These are phyloP conservation scores for Cercospora berteroae DNA, from an alignment of 2,329 filamentous ascomycete species.

Conservation along the genomic window DNA sequence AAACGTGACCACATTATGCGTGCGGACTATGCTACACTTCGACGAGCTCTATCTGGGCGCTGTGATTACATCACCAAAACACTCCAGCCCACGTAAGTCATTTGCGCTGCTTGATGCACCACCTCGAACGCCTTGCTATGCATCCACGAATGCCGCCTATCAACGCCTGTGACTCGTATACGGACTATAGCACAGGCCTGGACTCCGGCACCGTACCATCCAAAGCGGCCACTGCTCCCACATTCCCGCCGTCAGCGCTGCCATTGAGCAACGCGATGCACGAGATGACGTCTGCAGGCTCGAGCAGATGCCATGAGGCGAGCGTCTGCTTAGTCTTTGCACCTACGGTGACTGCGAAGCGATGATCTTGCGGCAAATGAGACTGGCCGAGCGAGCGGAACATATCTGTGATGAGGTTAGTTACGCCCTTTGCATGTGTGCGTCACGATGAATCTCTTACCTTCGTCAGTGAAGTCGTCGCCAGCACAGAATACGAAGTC, in stretches of 20 bases:
- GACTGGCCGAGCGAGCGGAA: slow-evolving; percentile 73
- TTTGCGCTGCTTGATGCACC: background rate
- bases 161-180: background rate
- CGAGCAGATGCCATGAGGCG: slow-evolving; percentile 84
- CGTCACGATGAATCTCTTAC: slow-evolving; percentile 48
- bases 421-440: slow-evolving; percentile 22
- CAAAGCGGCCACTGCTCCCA: slow-evolving; percentile 33
- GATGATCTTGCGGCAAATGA: slow-evolving; percentile 60
- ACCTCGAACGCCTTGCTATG: slow-evolving; percentile 2
- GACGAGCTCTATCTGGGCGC: background rate
- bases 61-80: background rate
- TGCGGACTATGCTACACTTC: background rate
- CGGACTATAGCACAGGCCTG: slow-evolving; percentile 2
- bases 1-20: background rate
- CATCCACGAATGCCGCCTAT: background rate
- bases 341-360: slow-evolving; percentile 90
- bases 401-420: slow-evolving; percentile 55
- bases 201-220: slow-evolving; percentile 32
- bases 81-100: background rate
- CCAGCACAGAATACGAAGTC: slow-evolving; percentile 90
- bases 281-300: slow-evolving; percentile 79
- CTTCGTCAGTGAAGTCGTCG: slow-evolving; percentile 97
- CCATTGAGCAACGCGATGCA: slow-evolving; percentile 38
- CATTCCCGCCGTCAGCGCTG: slow-evolving; percentile 32
- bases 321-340: slow-evolving; percentile 88